These are phyloP conservation scores for Stemphylium beticola DNA, from an alignment of 2,329 filamentous ascomycete species.

Conservation along the genomic window DNA sequence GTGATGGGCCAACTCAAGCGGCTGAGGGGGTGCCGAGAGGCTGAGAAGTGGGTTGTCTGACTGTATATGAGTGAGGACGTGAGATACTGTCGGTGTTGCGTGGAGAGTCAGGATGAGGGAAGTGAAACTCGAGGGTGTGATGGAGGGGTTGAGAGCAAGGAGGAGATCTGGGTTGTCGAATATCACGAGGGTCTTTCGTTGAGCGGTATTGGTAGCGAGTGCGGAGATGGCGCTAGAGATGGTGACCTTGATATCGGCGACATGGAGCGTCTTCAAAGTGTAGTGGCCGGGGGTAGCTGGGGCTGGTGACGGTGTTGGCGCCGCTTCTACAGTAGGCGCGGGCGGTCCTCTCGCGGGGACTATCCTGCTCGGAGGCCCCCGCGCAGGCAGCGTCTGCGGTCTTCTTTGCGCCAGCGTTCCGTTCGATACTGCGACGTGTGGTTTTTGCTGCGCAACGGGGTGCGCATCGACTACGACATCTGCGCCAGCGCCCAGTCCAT, in stretches of 20 bases:
- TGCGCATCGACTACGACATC: slow-evolving; percentile 5
- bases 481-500: slow-evolving; percentile 70
- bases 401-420: slow-evolving; percentile 1
- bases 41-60: slow-evolving; percentile 75
- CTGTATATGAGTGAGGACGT: slow-evolving; percentile 70
- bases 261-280: slow-evolving; percentile 35
- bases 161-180: slow-evolving; percentile 54
- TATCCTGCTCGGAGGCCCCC: slow-evolving; percentile 27
- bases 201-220: slow-evolving; percentile 12
- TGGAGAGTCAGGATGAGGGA: slow-evolving; percentile 39
- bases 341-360: slow-evolving; percentile 24
- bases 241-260: slow-evolving; percentile 31
- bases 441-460: slow-evolving; percentile 4
- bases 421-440: not conserved
- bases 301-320: slow-evolving; percentile 3
- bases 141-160: slow-evolving; percentile 44
- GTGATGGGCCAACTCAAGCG: slow-evolving; percentile 32
- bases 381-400: slow-evolving; percentile 17
- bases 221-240: slow-evolving; percentile 37
- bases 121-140: slow-evolving; percentile 27
- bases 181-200: slow-evolving; percentile 49
- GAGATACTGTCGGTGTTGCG: slow-evolving; percentile 62
- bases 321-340: not conserved
- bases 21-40: slow-evolving; percentile 56
- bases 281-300: slow-evolving; percentile 14